phyloP scores from a whole-genome alignment of 805 yeast species.

The Candida pseudofarinosa region DNA sequence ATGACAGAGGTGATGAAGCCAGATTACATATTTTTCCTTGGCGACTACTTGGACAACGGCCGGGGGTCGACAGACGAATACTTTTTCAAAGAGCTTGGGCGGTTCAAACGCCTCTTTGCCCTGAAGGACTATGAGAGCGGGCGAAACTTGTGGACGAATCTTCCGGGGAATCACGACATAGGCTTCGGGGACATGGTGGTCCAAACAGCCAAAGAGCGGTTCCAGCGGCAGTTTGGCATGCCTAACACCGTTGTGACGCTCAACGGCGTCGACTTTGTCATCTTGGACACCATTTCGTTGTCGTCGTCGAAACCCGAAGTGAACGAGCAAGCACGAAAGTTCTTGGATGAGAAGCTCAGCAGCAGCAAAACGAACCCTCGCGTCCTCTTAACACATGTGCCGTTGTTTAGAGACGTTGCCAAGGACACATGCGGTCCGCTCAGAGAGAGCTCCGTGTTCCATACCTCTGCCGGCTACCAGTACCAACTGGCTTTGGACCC shows the following conservation, averaged over 20 bases:
- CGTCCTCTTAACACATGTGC: constrained; percentile 80
- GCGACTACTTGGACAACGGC: constrained; percentile 42
- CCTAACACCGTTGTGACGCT: constrained; percentile 23
- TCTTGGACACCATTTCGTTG: constrained; percentile 78
- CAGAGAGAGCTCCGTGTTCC: constrained; percentile 62
- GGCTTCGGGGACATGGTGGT: constrained; percentile 78
- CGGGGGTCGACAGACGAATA: constrained; percentile 29
- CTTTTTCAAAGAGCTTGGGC: constrained; percentile 21
- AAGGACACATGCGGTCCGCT: constrained; percentile 64
- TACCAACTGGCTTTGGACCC: constrained; percentile 79
- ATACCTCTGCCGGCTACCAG: constrained; percentile 69
- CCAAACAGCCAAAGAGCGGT: constrained; percentile 29
- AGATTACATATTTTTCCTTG: constrained; percentile 35
- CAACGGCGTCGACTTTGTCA: constrained; percentile 27
- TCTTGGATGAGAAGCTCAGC: constrained; percentile 37
- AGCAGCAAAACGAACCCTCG: constrained; percentile 42
- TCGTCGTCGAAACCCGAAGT: constrained; percentile 48
- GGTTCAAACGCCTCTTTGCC: constrained; percentile 32
- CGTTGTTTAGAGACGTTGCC: constrained; percentile 66
- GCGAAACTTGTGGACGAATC: constrained; percentile 25
- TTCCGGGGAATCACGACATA: constrained; percentile 94
- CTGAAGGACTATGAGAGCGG: constrained; percentile 14
- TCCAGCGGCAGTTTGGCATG: constrained; percentile 27
- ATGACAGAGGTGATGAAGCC: constrained; percentile 30
- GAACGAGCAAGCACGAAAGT: constrained; percentile 47